Conservation (phyloP, 2,329 filamentous ascomycete genomes). For the Trichoderma afroharzianum region DNA sequence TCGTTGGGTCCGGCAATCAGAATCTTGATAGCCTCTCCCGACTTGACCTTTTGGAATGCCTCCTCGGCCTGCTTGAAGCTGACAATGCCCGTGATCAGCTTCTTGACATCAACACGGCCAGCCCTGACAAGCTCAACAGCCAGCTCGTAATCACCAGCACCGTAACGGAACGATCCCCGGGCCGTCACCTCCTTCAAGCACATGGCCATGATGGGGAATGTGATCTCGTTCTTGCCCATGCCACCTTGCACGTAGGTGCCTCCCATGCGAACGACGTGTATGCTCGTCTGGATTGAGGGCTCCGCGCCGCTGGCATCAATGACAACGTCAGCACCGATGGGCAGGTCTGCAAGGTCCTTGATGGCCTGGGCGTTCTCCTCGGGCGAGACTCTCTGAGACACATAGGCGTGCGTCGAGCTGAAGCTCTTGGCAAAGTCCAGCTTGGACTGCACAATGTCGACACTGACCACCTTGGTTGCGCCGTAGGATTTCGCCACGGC, state of each 20-base stretch:
- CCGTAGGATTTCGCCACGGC: slow-evolving; percentile 82
- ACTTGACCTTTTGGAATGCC: slow-evolving; percentile 83
- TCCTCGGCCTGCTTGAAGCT: slow-evolving; percentile 77
- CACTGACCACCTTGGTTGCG: slow-evolving; percentile 77
- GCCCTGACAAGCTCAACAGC: slow-evolving; percentile 72
- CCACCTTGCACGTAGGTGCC: slow-evolving; percentile 82
- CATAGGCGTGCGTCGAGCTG: slow-evolving; percentile 67
- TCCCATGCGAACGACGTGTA: slow-evolving; percentile 67
- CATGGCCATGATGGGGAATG: slow-evolving; percentile 85
- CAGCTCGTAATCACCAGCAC: slow-evolving; percentile 79
- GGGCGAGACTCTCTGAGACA: slow-evolving; percentile 58
- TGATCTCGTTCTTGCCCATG: slow-evolving; percentile 86
- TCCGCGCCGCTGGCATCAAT: slow-evolving; percentile 80
- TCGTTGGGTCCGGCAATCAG: slow-evolving; percentile 64
- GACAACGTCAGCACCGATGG: slow-evolving; percentile 67
- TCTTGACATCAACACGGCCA: slow-evolving; percentile 76
- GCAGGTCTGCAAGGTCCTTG: slow-evolving; percentile 59
- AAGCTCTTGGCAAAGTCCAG: slow-evolving; percentile 75
- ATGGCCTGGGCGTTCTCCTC: slow-evolving; percentile 72
- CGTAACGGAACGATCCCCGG: slow-evolving; percentile 87
- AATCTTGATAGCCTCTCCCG: slow-evolving; percentile 72
- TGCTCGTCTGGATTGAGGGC: slow-evolving; percentile 69
- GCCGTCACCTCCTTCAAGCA: slow-evolving; percentile 86
- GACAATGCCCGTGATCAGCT: slow-evolving; percentile 73
- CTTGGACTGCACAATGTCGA: slow-evolving; percentile 79